Percentiles rank a stretch among this genome's conserved stretches.
phyloP scores from a whole-genome alignment of 139 green algal species.

The Chlamydomonas sphaeroides region DNA sequence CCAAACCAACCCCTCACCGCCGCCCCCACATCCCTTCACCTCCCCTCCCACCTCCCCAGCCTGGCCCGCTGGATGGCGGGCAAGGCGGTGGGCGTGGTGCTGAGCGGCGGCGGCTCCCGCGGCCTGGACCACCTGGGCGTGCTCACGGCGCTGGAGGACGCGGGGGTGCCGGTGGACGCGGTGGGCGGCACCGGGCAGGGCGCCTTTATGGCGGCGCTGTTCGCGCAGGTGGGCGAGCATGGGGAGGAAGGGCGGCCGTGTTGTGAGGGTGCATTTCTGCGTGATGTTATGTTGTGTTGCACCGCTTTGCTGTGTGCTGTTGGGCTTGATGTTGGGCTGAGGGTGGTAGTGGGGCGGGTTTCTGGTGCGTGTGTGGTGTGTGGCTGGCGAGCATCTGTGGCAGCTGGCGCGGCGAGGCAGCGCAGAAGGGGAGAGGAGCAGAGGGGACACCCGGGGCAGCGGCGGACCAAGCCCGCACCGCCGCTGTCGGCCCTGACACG shows the following conservation, averaged over 20 bases:
- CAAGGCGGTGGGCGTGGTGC: conserved; percentile 74
- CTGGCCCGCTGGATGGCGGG: conserved; percentile 74
- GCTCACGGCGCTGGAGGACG: conserved; percentile 77
- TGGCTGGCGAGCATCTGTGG: no score
- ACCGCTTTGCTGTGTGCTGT: background rate
- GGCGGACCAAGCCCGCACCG: no score
- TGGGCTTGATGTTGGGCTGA: background rate
- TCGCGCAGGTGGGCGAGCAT: conserved; percentile 55
- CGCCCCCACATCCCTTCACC: background rate
- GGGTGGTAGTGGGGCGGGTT: no score
- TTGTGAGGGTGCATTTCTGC: no score
- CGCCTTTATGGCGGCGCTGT: conserved; percentile 84
- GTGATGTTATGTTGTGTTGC: background rate
- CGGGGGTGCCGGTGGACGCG: conserved; percentile 77
- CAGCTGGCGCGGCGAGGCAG: no score
- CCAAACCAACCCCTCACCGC: no score
- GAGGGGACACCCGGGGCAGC: no score
- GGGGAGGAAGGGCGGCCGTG: background rate
- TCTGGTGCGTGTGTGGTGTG: no score
- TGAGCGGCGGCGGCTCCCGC: conserved; percentile 65
- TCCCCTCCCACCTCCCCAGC: conserved; percentile 24
- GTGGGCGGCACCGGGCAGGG: conserved; percentile 83
- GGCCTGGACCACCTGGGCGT: conserved; percentile 81
- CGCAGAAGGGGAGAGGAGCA: no score
- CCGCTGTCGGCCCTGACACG: no score